phyloP scores from a whole-genome alignment of 345 rosid genomes.

The Corymbia maculata region DNA sequence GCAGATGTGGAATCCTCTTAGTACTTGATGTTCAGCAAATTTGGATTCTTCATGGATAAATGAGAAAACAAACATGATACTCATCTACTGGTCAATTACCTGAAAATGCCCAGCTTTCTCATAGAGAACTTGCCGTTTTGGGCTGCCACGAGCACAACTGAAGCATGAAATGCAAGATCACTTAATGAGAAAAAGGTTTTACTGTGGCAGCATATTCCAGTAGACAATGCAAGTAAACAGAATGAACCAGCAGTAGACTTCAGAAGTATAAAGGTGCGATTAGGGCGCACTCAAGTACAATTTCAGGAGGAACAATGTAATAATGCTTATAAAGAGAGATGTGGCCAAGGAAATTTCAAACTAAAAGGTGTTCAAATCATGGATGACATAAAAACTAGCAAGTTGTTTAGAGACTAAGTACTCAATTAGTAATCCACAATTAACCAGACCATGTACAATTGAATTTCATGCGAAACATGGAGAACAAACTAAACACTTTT shows the following conservation, averaged over 20 bases:
- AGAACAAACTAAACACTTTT: background rate
- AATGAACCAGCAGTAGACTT: background rate
- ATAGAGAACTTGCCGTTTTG: conserved; percentile 54
- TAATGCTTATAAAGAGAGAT: background rate
- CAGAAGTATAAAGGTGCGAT: background rate
- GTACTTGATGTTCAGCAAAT: background rate
- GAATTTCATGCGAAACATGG: background rate
- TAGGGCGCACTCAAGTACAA: background rate
- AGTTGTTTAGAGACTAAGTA: background rate
- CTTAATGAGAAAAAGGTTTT: background rate
- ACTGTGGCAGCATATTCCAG: background rate
- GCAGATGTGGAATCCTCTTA: background rate
- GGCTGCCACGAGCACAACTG: conserved; percentile 91
- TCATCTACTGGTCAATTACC: conserved; percentile 16
- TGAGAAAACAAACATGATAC: background rate
- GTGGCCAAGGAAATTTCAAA: background rate
- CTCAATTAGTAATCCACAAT: background rate
- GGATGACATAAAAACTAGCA: background rate
- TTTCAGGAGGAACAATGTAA: background rate
- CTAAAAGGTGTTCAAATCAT: background rate
- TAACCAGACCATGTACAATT: background rate
- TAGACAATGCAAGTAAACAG: background rate
- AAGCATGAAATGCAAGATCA: background rate
- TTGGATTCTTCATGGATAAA: background rate
- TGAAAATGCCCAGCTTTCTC: conserved; percentile 68